Evolutionary conservation across 768 basidiomycete species (phyloP), one percentile per base, ranked within the genome.

Genomic region (Mycena galopus): DNA sequence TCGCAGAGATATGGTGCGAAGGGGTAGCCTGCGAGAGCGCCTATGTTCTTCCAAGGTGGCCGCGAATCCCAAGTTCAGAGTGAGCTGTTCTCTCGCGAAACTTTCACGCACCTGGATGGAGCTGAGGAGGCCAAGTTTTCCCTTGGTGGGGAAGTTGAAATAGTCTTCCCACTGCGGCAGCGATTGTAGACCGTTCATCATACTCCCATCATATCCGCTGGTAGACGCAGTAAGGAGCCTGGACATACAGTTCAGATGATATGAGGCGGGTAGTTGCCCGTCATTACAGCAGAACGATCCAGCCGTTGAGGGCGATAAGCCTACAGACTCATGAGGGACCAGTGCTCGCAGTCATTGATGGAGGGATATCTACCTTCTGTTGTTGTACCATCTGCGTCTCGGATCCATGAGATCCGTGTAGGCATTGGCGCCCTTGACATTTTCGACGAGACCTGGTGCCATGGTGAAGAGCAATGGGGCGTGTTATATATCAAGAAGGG

Each of bases 121-220:
- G 77, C 91, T 93, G 61, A 94, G 86, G 16, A 94, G 81, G 78
- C 93, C 92, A 33, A 93, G 86, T 74, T 81, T 89, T 44, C 87
- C 84, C 51, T 88, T 87, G 21, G 83, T 81, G 21, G 94, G 93
- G 67, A 83, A 25, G 67, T 84, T 71, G 80, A 94, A 94, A 77
- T 89, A 91, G 8, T 72, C 56, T 56, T 84, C 79, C 94, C 94
- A 95, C 74, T 91, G 88, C 16, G 77, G 64, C 69, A 94, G 84
- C 50, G 88, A 88, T 81, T 94, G 93, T 42, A 94, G 85, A 78
- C 91, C 92, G 81, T 94, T 93, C 92, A 93, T 92, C 89, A 93
- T 89, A 78, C 89, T 90, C 72, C 91, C 91, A 76, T 93, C 93
- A 77, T 91, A 94, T 61, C 93, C 93, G 79, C 89, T 92, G 55